Conservation (phyloP, 441 rosid genomes). For the Gossypium trilobum region DNA sequence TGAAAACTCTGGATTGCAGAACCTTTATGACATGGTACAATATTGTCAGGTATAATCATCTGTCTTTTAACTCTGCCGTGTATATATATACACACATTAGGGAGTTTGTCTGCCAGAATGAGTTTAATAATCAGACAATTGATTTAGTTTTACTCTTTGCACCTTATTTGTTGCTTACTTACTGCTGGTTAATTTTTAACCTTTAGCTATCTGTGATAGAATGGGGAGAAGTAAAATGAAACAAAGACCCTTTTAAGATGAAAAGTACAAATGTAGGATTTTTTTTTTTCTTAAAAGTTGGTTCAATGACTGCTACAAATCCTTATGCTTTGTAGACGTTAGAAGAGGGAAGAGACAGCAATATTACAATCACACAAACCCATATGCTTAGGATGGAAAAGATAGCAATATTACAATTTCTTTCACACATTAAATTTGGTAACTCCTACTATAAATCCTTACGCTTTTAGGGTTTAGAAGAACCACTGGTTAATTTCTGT, state of each 20-base stretch:
- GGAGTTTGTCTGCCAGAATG: not conserved
- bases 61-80: not conserved
- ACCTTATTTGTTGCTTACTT: not conserved
- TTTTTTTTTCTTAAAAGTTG: not conserved
- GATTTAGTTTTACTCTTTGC: not conserved
- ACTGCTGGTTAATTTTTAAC: not conserved
- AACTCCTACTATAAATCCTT: not conserved
- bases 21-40: conserved; percentile 78
- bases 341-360: not conserved
- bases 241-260: not conserved
- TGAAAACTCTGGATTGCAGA: conserved; percentile 89
- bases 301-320: not conserved
- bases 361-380: not conserved
- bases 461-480: not conserved
- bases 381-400: not conserved
- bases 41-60: conserved; percentile 73
- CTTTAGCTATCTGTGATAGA: not conserved
- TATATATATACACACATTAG: not conserved
- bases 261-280: not conserved
- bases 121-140: not conserved
- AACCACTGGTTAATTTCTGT: not conserved
- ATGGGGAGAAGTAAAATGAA: not conserved
- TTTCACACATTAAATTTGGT: not conserved
- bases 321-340: not conserved
- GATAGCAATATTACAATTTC: not conserved